Base-by-base conservation (phyloP, 116 monocot genomes). In the Cymodocea nodosa region DNA sequence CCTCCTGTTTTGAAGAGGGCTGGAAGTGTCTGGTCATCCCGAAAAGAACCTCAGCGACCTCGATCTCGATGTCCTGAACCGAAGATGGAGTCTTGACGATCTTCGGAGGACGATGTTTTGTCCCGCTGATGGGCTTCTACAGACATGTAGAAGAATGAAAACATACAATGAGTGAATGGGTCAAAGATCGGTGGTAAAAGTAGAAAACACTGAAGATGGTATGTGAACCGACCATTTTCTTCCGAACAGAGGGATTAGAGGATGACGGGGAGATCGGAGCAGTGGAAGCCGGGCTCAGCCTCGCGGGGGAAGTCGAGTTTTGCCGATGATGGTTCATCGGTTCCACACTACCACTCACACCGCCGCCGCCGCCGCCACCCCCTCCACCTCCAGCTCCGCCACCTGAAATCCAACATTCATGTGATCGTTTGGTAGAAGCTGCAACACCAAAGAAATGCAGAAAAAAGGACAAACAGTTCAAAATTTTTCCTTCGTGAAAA, bases 11-110 rank as follows among this genome's bases (percentile, higher is more conserved):
- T 5, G 76, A 30, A 20, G 82, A 80, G 0, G 50, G 55, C 25
- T 71, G 70, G 44, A 78, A 82, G 44, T 92, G 98, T 75, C 89
- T 79, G 17, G 86, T 91, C 71, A 98, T 73, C 17, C 84, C 92
- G 22, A 74, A 98, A 18, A 98, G 76, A 13, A 98, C 98, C 73
- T 98, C 92, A 0, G 98, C 98, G n/a, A 98, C 86, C 84, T 98
- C 98, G 12, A 92, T 82, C 79, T 89, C 89, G 51, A 89, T 79
- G 23, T 87, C 87, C 17, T 87, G 84, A 17, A 81, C 79, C n/a
- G 82, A 74, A 53, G 80, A 75, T 2, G 80, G 30, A 14, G 84
- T 53, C 36, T 85, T 85, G 0, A 77, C 67, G 9, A 76, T 69
- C 74, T 90, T 90, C 8, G 88, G 80, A 6, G 74, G 81, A 62